Evolutionary conservation across 208 protist species (phyloP).

Genomic region (Leishmania arabica): DNA sequence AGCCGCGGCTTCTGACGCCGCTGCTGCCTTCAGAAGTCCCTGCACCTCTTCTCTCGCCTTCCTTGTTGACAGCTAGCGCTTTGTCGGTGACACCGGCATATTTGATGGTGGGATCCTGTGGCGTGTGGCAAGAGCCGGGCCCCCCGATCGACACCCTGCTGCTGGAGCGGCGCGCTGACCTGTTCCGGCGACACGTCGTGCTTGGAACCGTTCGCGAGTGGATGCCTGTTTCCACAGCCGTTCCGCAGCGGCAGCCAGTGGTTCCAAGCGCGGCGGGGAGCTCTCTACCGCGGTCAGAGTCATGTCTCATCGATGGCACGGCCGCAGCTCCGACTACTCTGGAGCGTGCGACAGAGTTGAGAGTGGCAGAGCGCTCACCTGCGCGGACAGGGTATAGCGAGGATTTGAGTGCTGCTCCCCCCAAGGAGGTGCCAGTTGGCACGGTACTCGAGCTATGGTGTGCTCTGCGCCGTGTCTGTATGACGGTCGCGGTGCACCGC

Average conservation of each 20-base stretch:
- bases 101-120: background rate
- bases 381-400: background rate
- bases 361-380: background rate
- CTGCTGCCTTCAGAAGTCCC: constrained; percentile 20
- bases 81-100: background rate
- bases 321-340: background rate
- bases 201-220: constrained; percentile 30
- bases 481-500: constrained; percentile 68
- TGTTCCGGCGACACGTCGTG: constrained; percentile 43
- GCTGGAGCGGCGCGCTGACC: constrained; percentile 31
- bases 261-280: background rate
- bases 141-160: constrained; percentile 54
- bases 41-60: background rate
- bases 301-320: background rate
- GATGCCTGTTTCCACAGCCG: background rate
- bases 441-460: constrained; percentile 69
- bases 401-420: background rate
- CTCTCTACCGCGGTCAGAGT: background rate
- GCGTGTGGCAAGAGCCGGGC: constrained; percentile 17
- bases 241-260: background rate
- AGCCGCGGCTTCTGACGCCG: constrained; percentile 57
- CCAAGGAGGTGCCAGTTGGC: constrained; percentile 19
- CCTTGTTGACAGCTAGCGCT: background rate
- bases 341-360: background rate
- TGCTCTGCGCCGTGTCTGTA: constrained; percentile 59